Evolutionary conservation across 768 basidiomycete species (phyloP).

Genomic region (Pleurotus tuber-regium): DNA sequence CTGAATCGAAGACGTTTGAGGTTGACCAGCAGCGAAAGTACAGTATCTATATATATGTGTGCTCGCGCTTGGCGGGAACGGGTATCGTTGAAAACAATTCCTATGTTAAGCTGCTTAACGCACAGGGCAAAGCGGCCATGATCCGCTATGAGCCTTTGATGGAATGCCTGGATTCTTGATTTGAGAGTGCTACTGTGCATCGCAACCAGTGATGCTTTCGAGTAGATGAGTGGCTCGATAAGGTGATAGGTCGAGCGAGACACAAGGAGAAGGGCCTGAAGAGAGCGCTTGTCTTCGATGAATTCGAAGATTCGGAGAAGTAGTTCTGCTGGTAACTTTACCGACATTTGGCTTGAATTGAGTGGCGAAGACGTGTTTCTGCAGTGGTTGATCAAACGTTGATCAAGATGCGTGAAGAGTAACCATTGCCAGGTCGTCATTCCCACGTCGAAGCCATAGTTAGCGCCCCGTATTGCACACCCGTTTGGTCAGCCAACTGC

Average conservation of each 20-base stretch:
- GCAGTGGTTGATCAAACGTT: no score
- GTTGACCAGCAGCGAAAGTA: neutral
- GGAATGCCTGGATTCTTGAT: neutral
- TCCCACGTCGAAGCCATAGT: no score
- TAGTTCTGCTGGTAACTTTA: no score
- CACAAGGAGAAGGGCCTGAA: neutral
- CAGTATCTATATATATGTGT: neutral
- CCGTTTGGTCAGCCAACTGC: no score
- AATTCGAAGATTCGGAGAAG: slow-evolving; percentile 4
- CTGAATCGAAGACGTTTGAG: neutral
- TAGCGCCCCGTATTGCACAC: no score
- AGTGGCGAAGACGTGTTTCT: no score
- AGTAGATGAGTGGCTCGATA: neutral
- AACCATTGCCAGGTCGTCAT: no score
- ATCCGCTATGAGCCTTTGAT: neutral
- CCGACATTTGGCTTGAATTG: no score
- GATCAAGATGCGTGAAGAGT: no score
- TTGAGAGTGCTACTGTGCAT: neutral
- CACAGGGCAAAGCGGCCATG: neutral
- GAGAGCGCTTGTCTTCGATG: neutral
- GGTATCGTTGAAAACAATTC: neutral
- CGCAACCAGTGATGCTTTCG: neutral
- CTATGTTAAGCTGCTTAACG: neutral
- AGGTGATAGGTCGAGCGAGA: neutral
- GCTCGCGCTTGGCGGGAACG: neutral